phyloP scores from a whole-genome alignment of 805 yeast species.

The Myxozyma mucilagina region DNA sequence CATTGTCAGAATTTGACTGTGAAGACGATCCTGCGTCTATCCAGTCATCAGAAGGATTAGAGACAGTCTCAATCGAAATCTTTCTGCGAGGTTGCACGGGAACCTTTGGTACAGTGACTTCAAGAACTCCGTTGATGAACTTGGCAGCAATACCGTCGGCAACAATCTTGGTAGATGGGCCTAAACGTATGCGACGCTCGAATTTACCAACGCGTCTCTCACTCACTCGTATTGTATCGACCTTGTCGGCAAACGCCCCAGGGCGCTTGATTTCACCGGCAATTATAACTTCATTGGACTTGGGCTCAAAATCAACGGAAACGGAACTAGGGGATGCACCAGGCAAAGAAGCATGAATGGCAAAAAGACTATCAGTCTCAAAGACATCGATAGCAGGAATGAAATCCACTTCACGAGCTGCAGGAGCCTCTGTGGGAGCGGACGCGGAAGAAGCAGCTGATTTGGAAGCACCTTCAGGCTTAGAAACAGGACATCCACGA shows the following conservation, averaged over 20 bases:
- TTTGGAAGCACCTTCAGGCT: neutral
- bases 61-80: slow-evolving; percentile 26
- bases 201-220: slow-evolving; percentile 47
- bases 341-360: slow-evolving; percentile 49
- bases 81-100: slow-evolving; percentile 18
- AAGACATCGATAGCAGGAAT: slow-evolving; percentile 51
- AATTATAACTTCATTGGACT: slow-evolving; percentile 46
- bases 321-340: slow-evolving; percentile 45
- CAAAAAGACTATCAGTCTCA: slow-evolving; percentile 47
- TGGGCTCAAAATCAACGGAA: slow-evolving; percentile 51
- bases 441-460: neutral
- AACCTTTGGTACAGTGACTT: slow-evolving; percentile 46
- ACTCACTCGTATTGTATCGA: slow-evolving; percentile 36
- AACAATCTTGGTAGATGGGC: slow-evolving; percentile 46
- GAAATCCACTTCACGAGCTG: slow-evolving; percentile 21
- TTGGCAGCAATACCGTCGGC: slow-evolving; percentile 49
- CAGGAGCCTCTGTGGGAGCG: neutral
- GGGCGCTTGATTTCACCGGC: slow-evolving; percentile 43
- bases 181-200: slow-evolving; percentile 46
- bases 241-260: slow-evolving; percentile 29
- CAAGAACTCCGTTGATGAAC: slow-evolving; percentile 49
- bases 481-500: slow-evolving; percentile 4
- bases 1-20: neutral
- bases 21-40: slow-evolving; percentile 19
- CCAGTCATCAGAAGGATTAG: slow-evolving; percentile 25